Base-by-base conservation (phyloP, 352 stramenopile species). In the Phytophthora meadii region DNA sequence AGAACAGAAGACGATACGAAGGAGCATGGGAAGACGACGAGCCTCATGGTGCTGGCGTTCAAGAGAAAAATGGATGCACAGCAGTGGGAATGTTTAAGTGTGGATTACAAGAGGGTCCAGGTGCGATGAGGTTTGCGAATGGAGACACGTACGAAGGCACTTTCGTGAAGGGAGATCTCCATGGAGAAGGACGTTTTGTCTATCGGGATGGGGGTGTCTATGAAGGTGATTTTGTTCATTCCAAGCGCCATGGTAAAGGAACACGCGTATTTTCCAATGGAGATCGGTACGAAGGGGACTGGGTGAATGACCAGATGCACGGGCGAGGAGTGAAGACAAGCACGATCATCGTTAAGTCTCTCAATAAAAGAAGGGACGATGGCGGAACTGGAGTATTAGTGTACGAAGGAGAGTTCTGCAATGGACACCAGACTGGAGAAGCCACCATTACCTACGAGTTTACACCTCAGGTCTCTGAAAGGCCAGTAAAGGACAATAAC, bases 121-220 rank as follows among this genome's bases (percentile, higher is more conserved):
- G 85, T 0, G 70, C 68, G 7, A 77, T 88, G 53, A 80, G 62
- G 17, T 92, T 81, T 34, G 61, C 73, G 11, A 90, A 85, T 42
- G 85, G 87, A 1, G 85, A 94, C 57, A 68, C 72, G 24, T 95
- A 94, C 61, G 84, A 94, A 50, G 87, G 87, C 3, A 48, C 71
- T 9, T 90, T 92, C 25, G 32, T 57, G 5, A 64, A 71, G 6
- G 82, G 85, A 1, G 52, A 79, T 40, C 72, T 85, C 9, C 58
- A 87, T 17, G 85, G 82, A n/a, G 52, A 72, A 34, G 85, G 85
- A 5, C 66, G 46, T 11, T 80, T 72, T 27, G 56, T 65, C 34
- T 89, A 82, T 52, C 53, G 59, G 0, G 80, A 92, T 50, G 82
- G 83, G 0, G 80, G 85, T 9, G 37, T 54, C 10, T 94, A 90